Percentiles rank a stretch among this genome's conserved stretches.
Evolutionary conservation across 2,329 filamentous ascomycete genomes (phyloP).

Genomic region (Thelonectria olida): DNA sequence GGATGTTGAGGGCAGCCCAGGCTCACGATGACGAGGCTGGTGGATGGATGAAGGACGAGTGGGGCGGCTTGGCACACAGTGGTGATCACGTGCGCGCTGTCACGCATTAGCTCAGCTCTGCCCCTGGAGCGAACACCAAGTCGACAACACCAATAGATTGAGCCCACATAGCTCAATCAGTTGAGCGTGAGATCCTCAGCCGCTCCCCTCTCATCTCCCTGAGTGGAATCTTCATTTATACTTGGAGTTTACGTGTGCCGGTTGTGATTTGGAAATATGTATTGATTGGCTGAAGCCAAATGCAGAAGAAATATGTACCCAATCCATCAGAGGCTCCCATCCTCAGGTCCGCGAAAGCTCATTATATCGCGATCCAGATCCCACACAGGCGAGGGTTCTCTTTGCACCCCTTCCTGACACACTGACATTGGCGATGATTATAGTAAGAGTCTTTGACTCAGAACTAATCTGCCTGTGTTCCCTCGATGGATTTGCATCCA

Average conservation of each 20-base stretch:
- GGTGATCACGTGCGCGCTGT: slow-evolving; percentile 27
- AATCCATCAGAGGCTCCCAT: too few species aligned
- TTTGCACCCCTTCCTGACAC: too few species aligned
- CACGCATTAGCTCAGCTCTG: neutral
- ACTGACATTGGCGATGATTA: too few species aligned
- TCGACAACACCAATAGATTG: neutral
- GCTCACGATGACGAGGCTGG: slow-evolving; percentile 43
- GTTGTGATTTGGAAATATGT: neutral
- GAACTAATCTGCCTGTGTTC: too few species aligned
- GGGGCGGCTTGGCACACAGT: slow-evolving; percentile 18
- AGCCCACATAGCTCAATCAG: neutral
- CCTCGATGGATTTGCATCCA: too few species aligned
- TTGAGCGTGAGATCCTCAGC: neutral
- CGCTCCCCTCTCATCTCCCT: neutral
- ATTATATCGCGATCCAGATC: too few species aligned
- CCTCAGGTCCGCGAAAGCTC: too few species aligned
- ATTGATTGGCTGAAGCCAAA: neutral
- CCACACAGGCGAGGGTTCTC: too few species aligned
- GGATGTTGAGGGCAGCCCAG: slow-evolving; percentile 19
- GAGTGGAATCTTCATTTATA: neutral
- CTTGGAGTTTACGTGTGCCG: neutral
- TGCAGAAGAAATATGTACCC: too few species aligned
- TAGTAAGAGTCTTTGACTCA: too few species aligned
- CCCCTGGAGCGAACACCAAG: neutral
- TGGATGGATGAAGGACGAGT: slow-evolving; percentile 4